These are phyloP conservation scores for Calophaca sinica DNA, from an alignment of 306 rosid species.

Conservation along the genomic window DNA sequence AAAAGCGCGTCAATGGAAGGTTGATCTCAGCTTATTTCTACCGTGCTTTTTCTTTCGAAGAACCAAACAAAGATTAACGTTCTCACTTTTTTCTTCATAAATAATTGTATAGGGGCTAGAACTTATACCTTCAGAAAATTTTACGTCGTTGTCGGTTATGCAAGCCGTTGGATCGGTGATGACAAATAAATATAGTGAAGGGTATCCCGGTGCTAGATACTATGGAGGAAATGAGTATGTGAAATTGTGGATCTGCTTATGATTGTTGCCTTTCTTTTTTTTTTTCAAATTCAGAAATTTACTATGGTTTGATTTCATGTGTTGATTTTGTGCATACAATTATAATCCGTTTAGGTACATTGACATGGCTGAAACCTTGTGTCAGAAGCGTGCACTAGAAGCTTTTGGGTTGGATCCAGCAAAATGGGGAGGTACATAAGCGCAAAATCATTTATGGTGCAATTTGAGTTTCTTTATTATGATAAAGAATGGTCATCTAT, in stretches of 20 bases:
- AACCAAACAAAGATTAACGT: neutral
- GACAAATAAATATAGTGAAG: slow-evolving; percentile 94
- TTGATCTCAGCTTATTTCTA: slow-evolving; percentile 23
- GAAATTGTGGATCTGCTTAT: slow-evolving; percentile 39
- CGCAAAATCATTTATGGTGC: neutral
- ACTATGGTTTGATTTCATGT: slow-evolving; percentile 11
- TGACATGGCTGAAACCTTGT: slow-evolving; percentile 89
- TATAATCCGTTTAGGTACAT: slow-evolving; percentile 65
- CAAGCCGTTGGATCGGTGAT: slow-evolving; percentile 96
- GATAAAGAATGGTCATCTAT: neutral
- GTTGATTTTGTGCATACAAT: slow-evolving; percentile 27
- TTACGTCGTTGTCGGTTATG: slow-evolving; percentile 89
- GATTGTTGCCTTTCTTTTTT: slow-evolving; percentile 8
- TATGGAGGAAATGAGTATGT: slow-evolving; percentile 95
- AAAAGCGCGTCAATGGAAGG: slow-evolving; percentile 93
- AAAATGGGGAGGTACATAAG: slow-evolving; percentile 87
- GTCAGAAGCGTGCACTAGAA: slow-evolving; percentile 89
- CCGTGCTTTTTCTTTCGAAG: neutral
- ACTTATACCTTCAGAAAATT: slow-evolving; percentile 89
- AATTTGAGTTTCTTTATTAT: slow-evolving; percentile 32
- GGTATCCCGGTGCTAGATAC: slow-evolving; percentile 97
- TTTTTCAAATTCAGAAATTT: slow-evolving; percentile 20
- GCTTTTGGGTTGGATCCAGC: slow-evolving; percentile 86
- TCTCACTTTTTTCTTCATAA: neutral
- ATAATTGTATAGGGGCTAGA: slow-evolving; percentile 66